These are phyloP conservation scores for Suhomyces taliae DNA, from an alignment of 1,139 yeast species.

Conservation along the genomic window DNA sequence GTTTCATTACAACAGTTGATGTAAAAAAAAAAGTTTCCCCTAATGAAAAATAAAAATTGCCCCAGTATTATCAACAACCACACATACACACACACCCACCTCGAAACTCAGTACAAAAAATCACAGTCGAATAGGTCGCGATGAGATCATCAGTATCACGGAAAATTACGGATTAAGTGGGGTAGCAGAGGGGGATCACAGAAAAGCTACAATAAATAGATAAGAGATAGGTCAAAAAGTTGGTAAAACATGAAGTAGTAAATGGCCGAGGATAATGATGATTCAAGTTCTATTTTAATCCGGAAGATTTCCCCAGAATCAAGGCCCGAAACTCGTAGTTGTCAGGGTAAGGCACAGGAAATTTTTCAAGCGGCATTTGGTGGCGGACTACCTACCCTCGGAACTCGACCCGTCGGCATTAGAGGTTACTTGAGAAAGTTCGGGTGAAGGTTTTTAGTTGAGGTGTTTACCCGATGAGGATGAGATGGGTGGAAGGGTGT, in stretches of 20 bases:
- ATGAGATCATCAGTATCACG: neutral
- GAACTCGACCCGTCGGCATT: neutral
- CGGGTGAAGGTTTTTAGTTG: neutral
- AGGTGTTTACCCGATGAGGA: neutral
- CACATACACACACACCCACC: neutral
- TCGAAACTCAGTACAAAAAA: no score
- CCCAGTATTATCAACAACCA: neutral
- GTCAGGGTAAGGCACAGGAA: neutral
- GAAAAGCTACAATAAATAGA: no score
- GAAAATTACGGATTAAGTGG: neutral
- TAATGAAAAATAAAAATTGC: neutral
- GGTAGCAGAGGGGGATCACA: neutral
- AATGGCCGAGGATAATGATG: neutral
- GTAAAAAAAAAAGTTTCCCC: neutral
- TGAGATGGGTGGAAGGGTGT: neutral
- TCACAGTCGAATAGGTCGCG: neutral
- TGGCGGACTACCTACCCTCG: neutral
- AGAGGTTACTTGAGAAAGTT: neutral
- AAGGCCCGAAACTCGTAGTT: neutral
- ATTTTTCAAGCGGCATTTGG: neutral
- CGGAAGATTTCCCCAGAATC: neutral
- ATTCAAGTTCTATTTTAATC: neutral
- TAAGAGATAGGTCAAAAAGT: no score
- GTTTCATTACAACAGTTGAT: neutral
- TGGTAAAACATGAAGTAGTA: no score